phyloP scores from a whole-genome alignment of 495 filamentous ascomycete species.

The Penicillium coprophilum region DNA sequence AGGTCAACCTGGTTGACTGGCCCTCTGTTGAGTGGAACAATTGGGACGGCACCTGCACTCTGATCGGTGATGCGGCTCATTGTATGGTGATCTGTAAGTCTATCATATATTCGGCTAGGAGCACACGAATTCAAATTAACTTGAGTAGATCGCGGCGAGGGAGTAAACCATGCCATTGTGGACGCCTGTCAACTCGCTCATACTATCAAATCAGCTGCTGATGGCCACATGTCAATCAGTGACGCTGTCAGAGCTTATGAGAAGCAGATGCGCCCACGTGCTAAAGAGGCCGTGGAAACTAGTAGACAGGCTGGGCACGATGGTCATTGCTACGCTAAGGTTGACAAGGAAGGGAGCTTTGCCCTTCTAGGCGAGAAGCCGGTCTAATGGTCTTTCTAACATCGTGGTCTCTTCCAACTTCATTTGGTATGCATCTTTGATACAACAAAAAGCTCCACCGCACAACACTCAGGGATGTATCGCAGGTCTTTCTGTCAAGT shows the following conservation, averaged over 20 bases:
- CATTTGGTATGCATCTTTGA: background rate
- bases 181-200: constrained; percentile 4
- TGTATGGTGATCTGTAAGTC: constrained; percentile 33
- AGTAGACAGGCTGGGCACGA: constrained; percentile 3
- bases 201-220: background rate
- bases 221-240: background rate
- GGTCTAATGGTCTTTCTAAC: background rate
- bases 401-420: background rate
- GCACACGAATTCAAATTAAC: background rate
- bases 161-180: constrained; percentile 10
- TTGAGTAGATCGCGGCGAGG: constrained; percentile 5
- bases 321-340: background rate
- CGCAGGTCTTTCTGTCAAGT: too few species aligned
- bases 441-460: background rate
- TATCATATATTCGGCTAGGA: too few species aligned
- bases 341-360: background rate
- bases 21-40: constrained; percentile 35
- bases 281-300: background rate
- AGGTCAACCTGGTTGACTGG: constrained; percentile 10
- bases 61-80: constrained; percentile 46
- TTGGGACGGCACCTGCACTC: constrained; percentile 35
- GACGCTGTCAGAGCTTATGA: constrained; percentile 1
- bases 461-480: too few species aligned
- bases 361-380: background rate
- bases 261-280: constrained; percentile 3